Evolutionary conservation across 192 early-diverging fungal species (phyloP), one percentile per base, ranked within the genome.

Genomic region (Rhizophagus prolifer): DNA sequence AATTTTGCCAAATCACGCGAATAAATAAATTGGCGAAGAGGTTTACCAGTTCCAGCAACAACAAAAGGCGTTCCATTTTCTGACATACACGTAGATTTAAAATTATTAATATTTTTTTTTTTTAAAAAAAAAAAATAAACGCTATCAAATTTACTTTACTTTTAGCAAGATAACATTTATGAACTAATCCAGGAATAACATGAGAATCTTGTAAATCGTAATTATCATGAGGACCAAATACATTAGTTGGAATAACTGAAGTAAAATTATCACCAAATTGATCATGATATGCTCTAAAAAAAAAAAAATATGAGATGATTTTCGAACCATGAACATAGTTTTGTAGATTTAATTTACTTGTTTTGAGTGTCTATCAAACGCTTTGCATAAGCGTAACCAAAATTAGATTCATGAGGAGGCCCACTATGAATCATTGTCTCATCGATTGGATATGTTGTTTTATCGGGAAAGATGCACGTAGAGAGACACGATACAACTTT

Each of bases 401-500:
- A 94, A 85, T 94, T 94, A 34, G 89, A 91, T 14, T 88, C 85
- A 70, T 94, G 93, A 47, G 93, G 93, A 66, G 92, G 91, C 36
- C 93, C 93, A 58, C 86, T 84, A 81, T 94, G 93, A 60, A 94
- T 86, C 93, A 94, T 94, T 65, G 88, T 91, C 82, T 94, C 93
- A 71, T 94, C 91, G 80, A 94, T 93, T 63, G 93, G 93, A 75
- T 94, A 94, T 9, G 87, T 81, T 36, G 93, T 94, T 75, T 93
- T 92, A 81, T 94, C 92, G 36, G 93, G 93, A 82, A 94, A 94
- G 58, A 94, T 88, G 82, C 93, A 94, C 25, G 93, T 94, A 1
- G 92, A 94, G 59, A 94, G 87, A 80, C 93, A 94, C 1, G 93
- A 94, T 23, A 94, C 91, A 65, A 94, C 91, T 83, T 94, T 94